Evolutionary conservation across 345 rosid genomes (phyloP).

Genomic region (Aquilaria yunnanensis): DNA sequence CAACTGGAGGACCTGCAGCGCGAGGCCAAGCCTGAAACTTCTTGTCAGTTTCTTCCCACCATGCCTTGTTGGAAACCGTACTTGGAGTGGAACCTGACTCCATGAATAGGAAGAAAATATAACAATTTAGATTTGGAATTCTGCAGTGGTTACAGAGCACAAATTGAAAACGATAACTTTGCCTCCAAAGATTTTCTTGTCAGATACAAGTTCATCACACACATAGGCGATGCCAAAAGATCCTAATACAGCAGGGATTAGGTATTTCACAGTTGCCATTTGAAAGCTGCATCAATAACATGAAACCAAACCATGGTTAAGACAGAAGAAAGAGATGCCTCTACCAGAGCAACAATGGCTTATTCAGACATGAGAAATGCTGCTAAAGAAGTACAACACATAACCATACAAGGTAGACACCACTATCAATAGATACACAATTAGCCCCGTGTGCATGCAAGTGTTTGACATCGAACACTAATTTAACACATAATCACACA

Average conservation of each 20-base stretch:
- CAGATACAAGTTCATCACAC: constrained; percentile 47
- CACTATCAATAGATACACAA: too few relatives aligned
- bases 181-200: constrained; percentile 85
- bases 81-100: constrained; percentile 63
- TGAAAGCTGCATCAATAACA: constrained; percentile 20
- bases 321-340: neutral
- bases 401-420: too few relatives aligned
- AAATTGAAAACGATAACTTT: constrained; percentile 14
- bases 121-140: neutral
- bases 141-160: neutral
- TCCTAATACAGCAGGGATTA: constrained; percentile 47
- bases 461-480: too few relatives aligned
- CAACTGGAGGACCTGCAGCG: constrained; percentile 91
- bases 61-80: constrained; percentile 60
- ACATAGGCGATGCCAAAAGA: constrained; percentile 60
- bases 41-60: constrained; percentile 91
- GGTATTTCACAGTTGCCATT: constrained; percentile 52
- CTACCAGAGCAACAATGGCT: neutral
- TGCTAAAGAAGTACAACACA: too few relatives aligned
- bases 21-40: constrained; percentile 96
- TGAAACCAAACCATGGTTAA: constrained; percentile 4
- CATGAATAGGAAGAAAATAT: neutral
- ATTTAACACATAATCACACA: too few relatives aligned
- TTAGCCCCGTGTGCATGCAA: too few relatives aligned
- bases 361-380: neutral